Base-by-base conservation (phyloP, 768 basidiomycete genomes). In the Mycena alexandri region DNA sequence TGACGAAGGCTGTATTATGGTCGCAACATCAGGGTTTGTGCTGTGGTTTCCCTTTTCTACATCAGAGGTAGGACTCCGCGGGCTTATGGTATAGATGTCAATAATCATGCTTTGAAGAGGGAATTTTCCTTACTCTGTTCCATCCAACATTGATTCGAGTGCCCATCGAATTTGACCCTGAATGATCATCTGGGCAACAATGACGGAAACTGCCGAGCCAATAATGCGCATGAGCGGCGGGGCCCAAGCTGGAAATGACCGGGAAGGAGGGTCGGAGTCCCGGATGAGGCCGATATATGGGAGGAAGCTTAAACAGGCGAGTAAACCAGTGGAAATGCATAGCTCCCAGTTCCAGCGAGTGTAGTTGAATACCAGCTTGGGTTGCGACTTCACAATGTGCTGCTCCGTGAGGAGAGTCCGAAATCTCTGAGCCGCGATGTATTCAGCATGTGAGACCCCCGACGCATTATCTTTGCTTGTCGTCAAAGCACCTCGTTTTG, bases 161-260 rank as follows among this genome's bases (percentile, higher is more conserved):
- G 29, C 29, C 38, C 50, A 2, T 63, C 36, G 51, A 1, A 63
- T 41, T 5, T 42, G 61, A 29, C 53, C 46, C 22, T 63, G 61
- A 17, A 63, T 44, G 46, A 63, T 46, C 42, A 63, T 44, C 17
- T 54, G 61, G 10, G 33, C 52, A 3, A 47, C n/a, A 19, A 63
- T 13, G 8, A 63, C 61, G 16, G 48, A 54, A 3, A 54, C n/a
- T 3, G 52, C 51, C 10, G 61, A 63, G 7, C 61, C 61, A 33
- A 38, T 12, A 13, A 63, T 54, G 13, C 61, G 61, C 29, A 63
- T 34, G 12, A 63, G 22, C 3, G 61, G 61, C 19, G 44, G 53
- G 6, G 33, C n/a, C 61, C 61, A 63, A 5, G 34, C 21, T 2
- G 59, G 47, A 14, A 38, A 5, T 17, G 59, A 11, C 8, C 4